Base-by-base conservation (phyloP, 2,329 filamentous ascomycete species). In the Calonectria hongkongensis region DNA sequence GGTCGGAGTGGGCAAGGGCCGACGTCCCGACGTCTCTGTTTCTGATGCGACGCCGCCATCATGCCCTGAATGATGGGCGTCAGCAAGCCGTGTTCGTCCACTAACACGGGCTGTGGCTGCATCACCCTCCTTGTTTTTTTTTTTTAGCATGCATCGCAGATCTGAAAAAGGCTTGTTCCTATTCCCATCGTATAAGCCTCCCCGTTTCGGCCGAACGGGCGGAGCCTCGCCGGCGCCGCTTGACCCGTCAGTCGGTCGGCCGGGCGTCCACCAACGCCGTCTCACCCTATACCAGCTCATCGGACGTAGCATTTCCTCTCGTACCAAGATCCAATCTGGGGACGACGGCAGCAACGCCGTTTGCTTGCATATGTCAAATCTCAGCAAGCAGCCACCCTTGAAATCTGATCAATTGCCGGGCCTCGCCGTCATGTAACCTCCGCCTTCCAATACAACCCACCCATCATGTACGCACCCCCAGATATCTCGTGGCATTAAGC, bases 261-360 rank as follows among this genome's bases (percentile, higher is more conserved):
- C 10, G 33, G 33, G 0, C 7, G 33, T 5, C n/a, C 12, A 13
- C 48, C 48, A 48, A 25, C n/a, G 48, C 48, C 48, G 48, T 51
- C 47, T 51, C 48, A 41, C 54, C 54, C 54, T 60, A 60, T 60
- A 60, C 36, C 36, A 41, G 15, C 51, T 21, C 30, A 36, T 25
- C n/a, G n/a, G 51, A 36, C 15, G 51, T 56, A 3, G 28, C 16
- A 41, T 60, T 27, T 60, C 15, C 6, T 41, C 33, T 27, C 48
- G 48, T 39, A 58, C 54, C 54, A 58, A 60, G 54, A 60, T 60
- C 54, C 54, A 60, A 60, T 60, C 33, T 60, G 21, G 18, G 13
- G 4, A 60, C 33, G n/a, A 60, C 33, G 33, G 39, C 21, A 10
- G 21, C 54, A 33, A 27, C 33, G 33, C 54, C 33, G 54, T 41